Base-by-base conservation (phyloP, 176 grass and related monocot species). In the Poa annua region DNA sequence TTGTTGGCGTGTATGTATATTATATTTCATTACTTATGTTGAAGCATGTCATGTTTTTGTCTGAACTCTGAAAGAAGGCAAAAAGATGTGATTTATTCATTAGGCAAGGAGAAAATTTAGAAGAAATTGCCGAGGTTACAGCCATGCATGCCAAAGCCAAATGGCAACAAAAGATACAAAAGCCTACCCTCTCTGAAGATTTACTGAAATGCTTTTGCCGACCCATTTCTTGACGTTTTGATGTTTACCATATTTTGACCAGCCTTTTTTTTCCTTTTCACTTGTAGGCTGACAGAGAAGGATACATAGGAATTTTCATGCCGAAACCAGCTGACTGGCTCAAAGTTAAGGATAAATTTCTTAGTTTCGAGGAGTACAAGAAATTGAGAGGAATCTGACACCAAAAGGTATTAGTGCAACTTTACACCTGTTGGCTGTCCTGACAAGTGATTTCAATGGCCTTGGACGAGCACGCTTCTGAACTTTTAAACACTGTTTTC, bases 231-330 rank as follows among this genome's bases (percentile, higher is more conserved):
- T 72, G 12, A 5, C 44, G 26, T 29, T 0, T 72, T 4, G 0
- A 72, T 17, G 3, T 17, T 73, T 74, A 33, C 2, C 16, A 38
- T 47, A 45, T 29, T 64, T 16, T 81, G 6, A 56, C 12, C 8
- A 47, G 15, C 13, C 8, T 20, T 51, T n/a, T 55, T 11, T 68
- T 66, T 8, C 19, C 6, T 38, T 78, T 86, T 76, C 55, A 39
- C 38, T 53, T 86, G 56, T 79, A 98, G 92, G 87, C 91, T 77
- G 91, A 93, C 67, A 97, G 92, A 86, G 92, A 98, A 88, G 92
- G 92, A 71, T 98, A 88, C 84, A 89, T 95, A 78, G 96, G 83
- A 80, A 95, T 98, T 21, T 93, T 98, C 47, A 94, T 95, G 88
- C 90, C 88, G 26, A 97, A 78, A 85, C 90, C 87, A 63, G 64